phyloP scores from a whole-genome alignment of 768 basidiomycete species.

The Boletus patriciae region DNA sequence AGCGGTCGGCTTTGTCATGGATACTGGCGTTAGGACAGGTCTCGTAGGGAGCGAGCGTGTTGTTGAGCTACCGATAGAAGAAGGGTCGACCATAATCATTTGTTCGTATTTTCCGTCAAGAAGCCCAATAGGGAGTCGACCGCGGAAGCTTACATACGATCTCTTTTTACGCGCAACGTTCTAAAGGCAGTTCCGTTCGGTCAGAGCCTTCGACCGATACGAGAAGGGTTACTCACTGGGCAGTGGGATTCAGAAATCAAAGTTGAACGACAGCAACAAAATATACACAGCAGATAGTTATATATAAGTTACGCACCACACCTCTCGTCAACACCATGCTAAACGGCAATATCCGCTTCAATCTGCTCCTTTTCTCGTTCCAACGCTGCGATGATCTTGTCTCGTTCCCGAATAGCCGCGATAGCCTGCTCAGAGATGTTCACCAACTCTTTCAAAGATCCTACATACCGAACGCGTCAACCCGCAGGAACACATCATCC shows the following conservation, averaged over 20 bases:
- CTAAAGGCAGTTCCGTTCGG: no score
- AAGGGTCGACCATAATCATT: no score
- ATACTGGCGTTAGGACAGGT: conserved; percentile 68
- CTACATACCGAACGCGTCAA: conserved; percentile 18
- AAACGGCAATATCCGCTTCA: not conserved
- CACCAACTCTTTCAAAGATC: conserved; percentile 34
- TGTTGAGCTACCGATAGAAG: conserved; percentile 56
- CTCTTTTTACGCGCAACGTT: no score
- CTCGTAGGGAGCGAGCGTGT: conserved; percentile 82
- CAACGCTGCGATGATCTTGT: conserved; percentile 19
- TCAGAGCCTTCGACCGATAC: no score
- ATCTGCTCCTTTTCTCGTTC: conserved; percentile 11
- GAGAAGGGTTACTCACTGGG: no score
- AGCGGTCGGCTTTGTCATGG: conserved; percentile 54
- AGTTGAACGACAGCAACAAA: not conserved
- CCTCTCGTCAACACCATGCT: not conserved
- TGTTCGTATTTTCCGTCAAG: no score
- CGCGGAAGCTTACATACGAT: no score
- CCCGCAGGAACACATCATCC: not conserved
- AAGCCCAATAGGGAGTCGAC: no score
- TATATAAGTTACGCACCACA: not conserved
- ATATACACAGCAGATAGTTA: not conserved
- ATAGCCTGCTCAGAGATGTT: conserved; percentile 37
- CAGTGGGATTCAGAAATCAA: not conserved
- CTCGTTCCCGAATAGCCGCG: conserved; percentile 31